phyloP scores from a whole-genome alignment of 1,284 basidiomycete species.

The Ustilago xerochloae region DNA sequence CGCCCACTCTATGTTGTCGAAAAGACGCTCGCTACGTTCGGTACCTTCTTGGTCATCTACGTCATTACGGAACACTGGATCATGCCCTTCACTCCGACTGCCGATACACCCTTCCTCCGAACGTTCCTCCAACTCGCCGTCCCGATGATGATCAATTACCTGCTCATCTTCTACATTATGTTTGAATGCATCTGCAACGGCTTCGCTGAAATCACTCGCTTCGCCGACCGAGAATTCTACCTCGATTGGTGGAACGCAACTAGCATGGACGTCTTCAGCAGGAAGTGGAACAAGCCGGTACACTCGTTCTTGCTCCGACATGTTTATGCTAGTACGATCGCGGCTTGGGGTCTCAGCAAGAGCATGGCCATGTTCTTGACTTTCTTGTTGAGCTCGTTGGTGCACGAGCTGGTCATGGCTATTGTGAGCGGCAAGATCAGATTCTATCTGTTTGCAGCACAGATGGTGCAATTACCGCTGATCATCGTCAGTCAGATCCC shows the following conservation, averaged over 20 bases:
- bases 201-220: conserved; percentile 81
- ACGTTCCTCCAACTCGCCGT: conserved; percentile 83
- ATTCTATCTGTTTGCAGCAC: conserved; percentile 67
- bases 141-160: conserved; percentile 83
- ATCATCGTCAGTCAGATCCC: conserved; percentile 79
- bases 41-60: conserved; percentile 87
- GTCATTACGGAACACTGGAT: conserved; percentile 93
- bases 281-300: conserved; percentile 72
- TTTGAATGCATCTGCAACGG: conserved; percentile 87
- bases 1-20: conserved; percentile 92
- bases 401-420: conserved; percentile 96
- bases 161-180: conserved; percentile 68
- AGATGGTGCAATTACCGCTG: conserved; percentile 91
- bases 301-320: conserved; percentile 92
- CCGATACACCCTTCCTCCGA: conserved; percentile 61
- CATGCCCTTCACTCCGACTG: conserved; percentile 70
- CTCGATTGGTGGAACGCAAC: conserved; percentile 98
- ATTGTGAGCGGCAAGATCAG: conserved; percentile 69
- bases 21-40: conserved; percentile 93
- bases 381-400: conserved; percentile 75
- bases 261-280: conserved; percentile 88
- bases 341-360: conserved; percentile 79
- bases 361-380: conserved; percentile 87
- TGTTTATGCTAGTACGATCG: conserved; percentile 86
- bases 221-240: conserved; percentile 96